Evolutionary conservation across 225 moss, liverwort and hornwort genomes (phyloP), one percentile per base, ranked within the genome.

Genomic region (Takakia lepidozioides): DNA sequence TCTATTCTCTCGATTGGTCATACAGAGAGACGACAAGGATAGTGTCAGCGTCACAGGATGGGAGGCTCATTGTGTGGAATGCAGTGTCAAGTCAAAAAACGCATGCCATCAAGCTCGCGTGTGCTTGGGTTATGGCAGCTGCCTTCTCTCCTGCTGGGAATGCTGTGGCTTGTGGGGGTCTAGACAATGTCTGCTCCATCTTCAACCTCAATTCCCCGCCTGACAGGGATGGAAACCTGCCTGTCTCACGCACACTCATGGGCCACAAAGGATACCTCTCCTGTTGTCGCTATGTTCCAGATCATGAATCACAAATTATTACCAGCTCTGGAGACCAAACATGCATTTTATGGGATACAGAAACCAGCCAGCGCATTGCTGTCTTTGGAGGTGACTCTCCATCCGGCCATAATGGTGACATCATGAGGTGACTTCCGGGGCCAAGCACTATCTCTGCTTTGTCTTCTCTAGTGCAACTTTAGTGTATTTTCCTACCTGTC

Each of bases 71-170:
- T 25, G 98, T 91, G n/a, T 98, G 91, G 98, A 98, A 98, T 68
- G 98, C 85, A 6, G 63, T 98, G 36, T 91, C 98, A 50, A 78
- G 98, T 46, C 98, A 98, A 66, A 98, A 91, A 66, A 91, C 85
- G 22, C 98, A 98, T 69, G 81, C 85, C 14, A 85, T 98, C 34
- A 91, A 83, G 78, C 43, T 98, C 61, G 80, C 85, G 15, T 98
- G 98, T 63, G 90, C 84, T 22, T 98, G 98, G 98, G 87, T 98
- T 38, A 91, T 91, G 90, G 85, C 87, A 29, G 85, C 83, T 53
- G 85, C 98, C 35, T 91, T 98, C 41, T 91, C 98, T 5, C 91
- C 98, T n/a, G 58, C 57, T 32, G 98, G 98, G 36, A 67, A 52
- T 38, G 59, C 65, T 49, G 98, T 87, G 44, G 91, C 98, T 14